Conservation (phyloP, 176 grass and related monocot genomes). For the Oryza officinalis region DNA sequence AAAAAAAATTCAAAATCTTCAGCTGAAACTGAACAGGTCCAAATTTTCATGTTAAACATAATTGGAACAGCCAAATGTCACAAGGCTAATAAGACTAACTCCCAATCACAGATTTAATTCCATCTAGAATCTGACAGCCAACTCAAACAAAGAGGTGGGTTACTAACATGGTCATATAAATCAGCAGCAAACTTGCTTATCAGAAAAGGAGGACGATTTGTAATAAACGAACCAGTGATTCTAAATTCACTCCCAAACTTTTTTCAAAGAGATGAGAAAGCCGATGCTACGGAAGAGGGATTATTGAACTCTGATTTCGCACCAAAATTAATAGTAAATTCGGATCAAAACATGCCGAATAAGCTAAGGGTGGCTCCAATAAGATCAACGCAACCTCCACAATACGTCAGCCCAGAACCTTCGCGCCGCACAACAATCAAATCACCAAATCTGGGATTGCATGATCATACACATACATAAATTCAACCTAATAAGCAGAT, state of each 20-base stretch:
- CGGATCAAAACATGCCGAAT: neutral
- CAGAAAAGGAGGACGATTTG: neutral
- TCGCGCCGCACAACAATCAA: neutral
- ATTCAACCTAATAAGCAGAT: neutral
- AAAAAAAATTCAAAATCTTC: neutral
- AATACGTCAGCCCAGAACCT: neutral
- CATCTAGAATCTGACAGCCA: neutral
- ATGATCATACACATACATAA: neutral
- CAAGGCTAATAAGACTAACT: neutral
- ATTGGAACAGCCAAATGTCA: neutral
- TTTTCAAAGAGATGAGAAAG: neutral
- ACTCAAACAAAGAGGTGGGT: neutral
- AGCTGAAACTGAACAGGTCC: neutral
- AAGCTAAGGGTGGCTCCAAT: neutral
- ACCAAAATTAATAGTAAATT: neutral
- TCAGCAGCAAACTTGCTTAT: neutral
- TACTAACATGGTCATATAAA: neutral
- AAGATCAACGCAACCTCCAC: neutral
- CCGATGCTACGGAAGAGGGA: neutral
- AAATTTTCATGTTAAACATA: neutral
- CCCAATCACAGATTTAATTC: neutral
- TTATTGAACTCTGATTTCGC: neutral
- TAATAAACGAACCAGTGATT: neutral
- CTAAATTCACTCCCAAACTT: neutral
- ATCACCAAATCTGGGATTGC: neutral